Conservation (phyloP, 2,329 filamentous ascomycete genomes). For the Mycocentrospora acerina region DNA sequence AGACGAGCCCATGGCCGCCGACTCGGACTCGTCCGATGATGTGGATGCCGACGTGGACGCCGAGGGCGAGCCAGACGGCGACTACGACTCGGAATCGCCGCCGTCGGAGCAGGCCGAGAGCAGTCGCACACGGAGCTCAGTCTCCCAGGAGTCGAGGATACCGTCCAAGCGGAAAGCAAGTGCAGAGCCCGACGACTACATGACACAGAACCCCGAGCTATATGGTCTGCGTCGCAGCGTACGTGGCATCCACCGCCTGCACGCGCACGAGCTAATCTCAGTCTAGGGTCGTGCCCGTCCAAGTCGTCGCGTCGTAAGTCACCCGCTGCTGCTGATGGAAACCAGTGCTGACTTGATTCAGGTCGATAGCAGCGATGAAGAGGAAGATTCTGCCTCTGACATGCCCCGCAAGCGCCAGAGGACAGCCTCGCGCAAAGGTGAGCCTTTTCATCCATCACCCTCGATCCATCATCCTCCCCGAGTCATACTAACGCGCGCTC, state of each 20-base stretch:
- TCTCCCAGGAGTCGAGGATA: conserved; percentile 70
- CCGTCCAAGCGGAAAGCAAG: conserved; percentile 65
- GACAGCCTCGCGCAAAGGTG: conserved; percentile 65
- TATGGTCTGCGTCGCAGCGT: conserved; percentile 94
- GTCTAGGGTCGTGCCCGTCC: conserved; percentile 61
- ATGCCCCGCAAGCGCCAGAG: conserved; percentile 65
- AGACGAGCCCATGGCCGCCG: conserved; percentile 48
- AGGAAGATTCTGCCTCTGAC: conserved; percentile 69
- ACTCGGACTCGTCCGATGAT: conserved; percentile 51
- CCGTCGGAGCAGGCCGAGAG: conserved; percentile 44
- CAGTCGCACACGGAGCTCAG: conserved; percentile 62
- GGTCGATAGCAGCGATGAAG: conserved; percentile 65
- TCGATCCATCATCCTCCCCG: conserved; percentile 11
- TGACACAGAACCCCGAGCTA: conserved; percentile 87
- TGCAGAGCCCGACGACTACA: conserved; percentile 77
- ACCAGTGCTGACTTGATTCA: conserved; percentile 32
- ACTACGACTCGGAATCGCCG: conserved; percentile 71
- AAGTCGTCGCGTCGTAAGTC: conserved; percentile 61
- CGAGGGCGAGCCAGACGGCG: conserved; percentile 58
- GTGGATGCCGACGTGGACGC: conserved; percentile 52
- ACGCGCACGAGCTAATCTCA: conserved; percentile 35
- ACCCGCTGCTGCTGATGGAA: conserved; percentile 11
- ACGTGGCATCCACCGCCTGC: conserved; percentile 44
- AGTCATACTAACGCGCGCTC: conserved; percentile 51
- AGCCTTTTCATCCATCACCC: conserved; percentile 30